Conservation (phyloP, 306 rosid species). For the Fragaria nilgerrensis region DNA sequence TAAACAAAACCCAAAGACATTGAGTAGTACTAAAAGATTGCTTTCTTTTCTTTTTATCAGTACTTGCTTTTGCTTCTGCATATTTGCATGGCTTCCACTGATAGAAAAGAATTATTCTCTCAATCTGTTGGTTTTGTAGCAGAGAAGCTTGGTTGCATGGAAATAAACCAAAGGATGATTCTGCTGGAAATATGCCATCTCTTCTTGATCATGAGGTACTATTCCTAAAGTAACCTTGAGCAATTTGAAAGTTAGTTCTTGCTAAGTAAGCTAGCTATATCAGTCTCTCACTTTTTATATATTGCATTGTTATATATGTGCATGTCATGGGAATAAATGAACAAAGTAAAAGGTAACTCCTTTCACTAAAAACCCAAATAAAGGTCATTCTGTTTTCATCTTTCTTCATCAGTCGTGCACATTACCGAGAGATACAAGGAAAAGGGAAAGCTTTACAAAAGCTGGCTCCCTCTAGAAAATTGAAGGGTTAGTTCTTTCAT, state of each 20-base stretch:
- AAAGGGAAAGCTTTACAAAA: constrained; percentile 49
- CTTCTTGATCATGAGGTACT: constrained; percentile 66
- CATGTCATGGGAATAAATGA: constrained; percentile 32
- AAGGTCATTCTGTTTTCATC: constrained; percentile 51
- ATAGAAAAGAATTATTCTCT: constrained; percentile 39
- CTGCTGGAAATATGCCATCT: constrained; percentile 51
- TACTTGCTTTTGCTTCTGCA: constrained; percentile 34
- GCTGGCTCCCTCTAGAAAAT: constrained; percentile 35
- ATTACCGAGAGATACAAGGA: constrained; percentile 39
- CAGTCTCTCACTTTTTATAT: not conserved
- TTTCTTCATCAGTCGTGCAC: constrained; percentile 57
- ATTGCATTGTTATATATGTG: constrained; percentile 8
- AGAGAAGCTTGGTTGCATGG: constrained; percentile 95
- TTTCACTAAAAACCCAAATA: not conserved
- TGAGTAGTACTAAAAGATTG: constrained; percentile 39
- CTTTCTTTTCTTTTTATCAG: constrained; percentile 39
- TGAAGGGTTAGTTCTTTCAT: constrained; percentile 47
- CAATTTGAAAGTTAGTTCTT: not conserved
- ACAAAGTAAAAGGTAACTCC: constrained; percentile 35
- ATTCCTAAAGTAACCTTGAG: constrained; percentile 18
- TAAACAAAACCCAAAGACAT: not conserved
- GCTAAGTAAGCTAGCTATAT: not conserved
- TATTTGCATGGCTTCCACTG: constrained; percentile 45
- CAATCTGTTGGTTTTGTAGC: constrained; percentile 48
- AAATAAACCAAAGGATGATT: constrained; percentile 58